A percentile compares a stretch with the other conserved stretches of the same genome.
phyloP scores from a whole-genome alignment of 1,139 yeast genomes.

The Pichia kudriavzevii region DNA sequence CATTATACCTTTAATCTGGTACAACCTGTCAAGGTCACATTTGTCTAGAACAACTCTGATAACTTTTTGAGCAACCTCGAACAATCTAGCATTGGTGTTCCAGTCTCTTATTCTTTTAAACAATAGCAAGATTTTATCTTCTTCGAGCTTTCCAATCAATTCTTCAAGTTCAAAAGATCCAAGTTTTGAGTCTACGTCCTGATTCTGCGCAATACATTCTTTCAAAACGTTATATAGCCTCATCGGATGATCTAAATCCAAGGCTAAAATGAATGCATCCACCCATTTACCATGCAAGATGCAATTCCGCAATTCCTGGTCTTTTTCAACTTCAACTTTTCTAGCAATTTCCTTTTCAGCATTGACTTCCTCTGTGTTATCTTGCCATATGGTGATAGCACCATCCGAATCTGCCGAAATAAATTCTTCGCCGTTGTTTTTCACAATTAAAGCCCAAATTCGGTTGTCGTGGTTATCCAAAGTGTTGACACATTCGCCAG shows the following conservation, averaged over 20 bases:
- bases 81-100: constrained; percentile 84
- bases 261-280: constrained; percentile 78
- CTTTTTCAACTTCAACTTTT: constrained; percentile 68
- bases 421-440: constrained; percentile 59
- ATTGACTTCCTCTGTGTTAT: constrained; percentile 65
- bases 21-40: constrained; percentile 47
- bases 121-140: constrained; percentile 52
- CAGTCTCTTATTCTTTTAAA: constrained; percentile 82
- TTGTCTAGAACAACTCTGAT: constrained; percentile 55
- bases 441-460: constrained; percentile 79
- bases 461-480: constrained; percentile 88
- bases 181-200: constrained; percentile 41
- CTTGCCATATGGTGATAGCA: constrained; percentile 79
- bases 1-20: constrained; percentile 61
- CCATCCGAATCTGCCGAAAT: constrained; percentile 95
- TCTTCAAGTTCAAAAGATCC: constrained; percentile 61
- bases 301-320: constrained; percentile 72
- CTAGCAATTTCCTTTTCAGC: constrained; percentile 42
- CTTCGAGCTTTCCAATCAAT: constrained; percentile 50
- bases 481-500: constrained; percentile 75
- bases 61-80: constrained; percentile 71
- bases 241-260: constrained; percentile 83
- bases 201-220: constrained; percentile 41
- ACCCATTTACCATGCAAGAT: constrained; percentile 73
- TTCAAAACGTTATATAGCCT: constrained; percentile 64